Percentiles rank a stretch among this genome's conserved stretches.
Conservation (phyloP, 2,329 filamentous ascomycete species). For the Claviceps pusilla region DNA sequence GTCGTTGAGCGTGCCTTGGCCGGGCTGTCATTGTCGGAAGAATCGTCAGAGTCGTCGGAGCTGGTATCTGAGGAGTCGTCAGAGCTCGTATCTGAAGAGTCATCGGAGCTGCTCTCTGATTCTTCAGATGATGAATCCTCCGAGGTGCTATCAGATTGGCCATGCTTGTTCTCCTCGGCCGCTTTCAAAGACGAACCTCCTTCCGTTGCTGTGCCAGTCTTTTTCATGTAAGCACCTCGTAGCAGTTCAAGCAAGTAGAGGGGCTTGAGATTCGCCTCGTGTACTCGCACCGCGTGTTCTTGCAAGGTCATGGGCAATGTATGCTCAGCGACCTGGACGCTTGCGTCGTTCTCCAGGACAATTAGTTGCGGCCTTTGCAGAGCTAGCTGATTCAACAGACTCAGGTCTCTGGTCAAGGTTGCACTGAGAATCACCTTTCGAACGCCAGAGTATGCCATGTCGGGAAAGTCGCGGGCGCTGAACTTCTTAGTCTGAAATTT, state of each 20-base stretch:
- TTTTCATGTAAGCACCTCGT: constrained; percentile 34
- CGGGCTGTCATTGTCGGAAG: neutral
- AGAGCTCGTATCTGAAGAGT: constrained; percentile 19
- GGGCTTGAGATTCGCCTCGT: constrained; percentile 59
- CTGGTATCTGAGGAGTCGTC: constrained; percentile 19
- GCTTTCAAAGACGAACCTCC: neutral
- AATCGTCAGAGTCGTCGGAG: constrained; percentile 17
- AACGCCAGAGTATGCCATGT: constrained; percentile 38
- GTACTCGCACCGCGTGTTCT: constrained; percentile 54
- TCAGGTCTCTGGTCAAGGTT: constrained; percentile 78
- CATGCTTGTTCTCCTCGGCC: neutral
- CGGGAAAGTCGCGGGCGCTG: constrained; percentile 37
- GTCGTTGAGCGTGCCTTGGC: neutral
- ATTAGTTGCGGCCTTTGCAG: constrained; percentile 62
- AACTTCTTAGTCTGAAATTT: constrained; percentile 35
- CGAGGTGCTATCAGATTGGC: neutral
- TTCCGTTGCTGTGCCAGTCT: constrained; percentile 8
- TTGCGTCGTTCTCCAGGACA: constrained; percentile 48
- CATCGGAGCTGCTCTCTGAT: constrained; percentile 17
- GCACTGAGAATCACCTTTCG: constrained; percentile 81
- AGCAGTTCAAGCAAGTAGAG: constrained; percentile 73
- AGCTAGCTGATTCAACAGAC: constrained; percentile 58
- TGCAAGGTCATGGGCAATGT: constrained; percentile 46
- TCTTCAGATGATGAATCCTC: constrained; percentile 7
- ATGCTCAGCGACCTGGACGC: constrained; percentile 31